These are phyloP conservation scores for Dryas integrifolia DNA, from an alignment of 331 rosid genomes.

Conservation along the genomic window DNA sequence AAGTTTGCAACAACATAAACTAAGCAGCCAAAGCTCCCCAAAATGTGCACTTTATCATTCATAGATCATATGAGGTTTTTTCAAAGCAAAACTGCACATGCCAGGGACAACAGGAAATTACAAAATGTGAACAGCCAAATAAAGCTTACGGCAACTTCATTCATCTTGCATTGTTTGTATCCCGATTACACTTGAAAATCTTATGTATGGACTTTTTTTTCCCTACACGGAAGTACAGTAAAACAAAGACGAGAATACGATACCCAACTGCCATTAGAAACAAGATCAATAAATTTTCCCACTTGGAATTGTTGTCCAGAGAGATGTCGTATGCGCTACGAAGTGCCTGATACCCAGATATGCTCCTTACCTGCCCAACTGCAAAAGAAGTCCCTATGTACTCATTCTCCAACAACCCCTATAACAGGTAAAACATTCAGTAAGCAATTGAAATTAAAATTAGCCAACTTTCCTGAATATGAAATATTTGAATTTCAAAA, in stretches of 20 bases:
- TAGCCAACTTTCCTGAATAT: conserved; percentile 1
- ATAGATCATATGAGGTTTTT: conserved; percentile 6
- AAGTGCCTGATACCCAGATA: conserved; percentile 86
- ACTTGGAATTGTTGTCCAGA: conserved; percentile 59
- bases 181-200: conserved; percentile 53
- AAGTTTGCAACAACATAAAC: background rate
- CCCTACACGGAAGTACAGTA: conserved; percentile 47
- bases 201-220: conserved; percentile 40
- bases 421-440: conserved; percentile 13
- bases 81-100: conserved; percentile 17
- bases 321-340: conserved; percentile 72
- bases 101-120: conserved; percentile 10
- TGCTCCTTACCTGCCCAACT: conserved; percentile 90
- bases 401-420: conserved; percentile 97
- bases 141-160: conserved; percentile 28
- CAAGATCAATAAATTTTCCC: conserved; percentile 80
- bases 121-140: conserved; percentile 31
- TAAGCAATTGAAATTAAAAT: background rate
- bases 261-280: conserved; percentile 86
- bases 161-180: conserved; percentile 54
- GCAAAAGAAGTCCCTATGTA: conserved; percentile 74
- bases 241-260: conserved; percentile 63
- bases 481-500: background rate
- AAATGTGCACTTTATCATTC: conserved; percentile 22
- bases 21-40: background rate